Evolutionary conservation across 495 filamentous ascomycete species (phyloP), one percentile per base, ranked within the genome.

Genomic region (Xylaria longipes): DNA sequence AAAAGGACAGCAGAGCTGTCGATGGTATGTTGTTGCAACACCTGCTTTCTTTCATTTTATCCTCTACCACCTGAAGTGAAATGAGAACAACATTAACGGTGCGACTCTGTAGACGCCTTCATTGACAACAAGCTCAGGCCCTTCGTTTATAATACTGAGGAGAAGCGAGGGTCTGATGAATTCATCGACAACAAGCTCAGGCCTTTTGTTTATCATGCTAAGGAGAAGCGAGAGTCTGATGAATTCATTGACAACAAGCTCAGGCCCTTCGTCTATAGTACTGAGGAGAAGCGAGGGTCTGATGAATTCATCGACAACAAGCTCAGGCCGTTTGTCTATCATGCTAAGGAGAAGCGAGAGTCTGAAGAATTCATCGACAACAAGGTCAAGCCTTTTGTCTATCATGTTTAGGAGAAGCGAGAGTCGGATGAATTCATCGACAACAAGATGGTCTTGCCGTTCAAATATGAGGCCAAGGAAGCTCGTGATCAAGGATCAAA

Each of bases 371-470:
- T 46, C 43, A 46, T 46, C 12, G 43, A 46, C 12, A 46, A 46
- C 12, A 46, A 46, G 17, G 11, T 46, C 17, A 46, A 3, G 11
- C 43, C 43, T 15, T 46, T 15, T 46, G 17, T 46, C 5, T 46
- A 46, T 20, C 3, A 12, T 20, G n/a, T n/a, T 50, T 7, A 50
- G 2, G n/a, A 50, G 46, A n/a, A 15, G 4, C 15, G 46, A 7
- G 46, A 50, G 46, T 50, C 46, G 15, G 46, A 50, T 50, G 46
- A 50, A 15, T 50, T n/a, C 46, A 50, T 50, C 46, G 46, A 50
- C n/a, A 50, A 50, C 17, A 50, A 22, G n/a, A 50, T 46, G 3
- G 12, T 50, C 46, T n/a, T 2, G 46, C 46, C 46, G 3, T 50
- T n/a, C 17, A 50, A n/a, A 20, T 50, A 50, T 22, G 46, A 2